phyloP scores from a whole-genome alignment of 1,139 yeast genomes.

The Candida labiduridarum region DNA sequence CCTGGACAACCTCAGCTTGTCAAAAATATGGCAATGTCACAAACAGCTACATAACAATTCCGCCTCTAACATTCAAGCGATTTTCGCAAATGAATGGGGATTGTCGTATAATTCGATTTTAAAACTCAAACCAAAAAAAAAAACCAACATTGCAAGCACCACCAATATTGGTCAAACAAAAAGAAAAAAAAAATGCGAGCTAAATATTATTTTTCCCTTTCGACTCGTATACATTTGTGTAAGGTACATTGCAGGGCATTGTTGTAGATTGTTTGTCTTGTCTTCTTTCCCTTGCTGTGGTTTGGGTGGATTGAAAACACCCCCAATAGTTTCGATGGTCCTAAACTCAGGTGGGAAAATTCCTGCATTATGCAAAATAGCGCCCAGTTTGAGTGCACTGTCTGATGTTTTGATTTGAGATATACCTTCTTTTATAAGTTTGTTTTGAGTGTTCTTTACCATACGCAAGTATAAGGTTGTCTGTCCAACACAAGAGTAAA shows the following conservation, averaged over 20 bases:
- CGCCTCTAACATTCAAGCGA: neutral
- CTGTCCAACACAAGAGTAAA: neutral
- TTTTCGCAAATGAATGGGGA: neutral
- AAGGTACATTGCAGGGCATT: conserved; percentile 1
- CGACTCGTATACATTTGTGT: neutral
- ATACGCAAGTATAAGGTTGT: neutral
- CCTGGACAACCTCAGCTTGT: too few relatives aligned
- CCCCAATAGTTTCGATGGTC: too few relatives aligned
- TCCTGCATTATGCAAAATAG: neutral
- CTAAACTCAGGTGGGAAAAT: neutral
- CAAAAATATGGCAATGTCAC: neutral
- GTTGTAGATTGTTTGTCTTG: neutral
- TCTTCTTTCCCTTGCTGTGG: neutral
- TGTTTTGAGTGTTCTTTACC: neutral
- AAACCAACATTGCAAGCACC: neutral
- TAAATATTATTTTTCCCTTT: neutral
- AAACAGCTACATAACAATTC: neutral
- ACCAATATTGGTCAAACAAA: too few relatives aligned
- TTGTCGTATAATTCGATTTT: conserved; percentile 4
- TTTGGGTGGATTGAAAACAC: neutral
- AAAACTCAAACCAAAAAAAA: neutral
- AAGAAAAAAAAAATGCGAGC: too few relatives aligned
- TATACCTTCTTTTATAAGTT: neutral
- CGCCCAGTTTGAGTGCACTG: neutral
- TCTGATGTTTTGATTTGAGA: neutral